Percentiles rank a stretch among this genome's conserved stretches.
These are phyloP conservation scores for Nymphaea colorata DNA, from an alignment of 164 flowering plant genomes.

Conservation along the genomic window DNA sequence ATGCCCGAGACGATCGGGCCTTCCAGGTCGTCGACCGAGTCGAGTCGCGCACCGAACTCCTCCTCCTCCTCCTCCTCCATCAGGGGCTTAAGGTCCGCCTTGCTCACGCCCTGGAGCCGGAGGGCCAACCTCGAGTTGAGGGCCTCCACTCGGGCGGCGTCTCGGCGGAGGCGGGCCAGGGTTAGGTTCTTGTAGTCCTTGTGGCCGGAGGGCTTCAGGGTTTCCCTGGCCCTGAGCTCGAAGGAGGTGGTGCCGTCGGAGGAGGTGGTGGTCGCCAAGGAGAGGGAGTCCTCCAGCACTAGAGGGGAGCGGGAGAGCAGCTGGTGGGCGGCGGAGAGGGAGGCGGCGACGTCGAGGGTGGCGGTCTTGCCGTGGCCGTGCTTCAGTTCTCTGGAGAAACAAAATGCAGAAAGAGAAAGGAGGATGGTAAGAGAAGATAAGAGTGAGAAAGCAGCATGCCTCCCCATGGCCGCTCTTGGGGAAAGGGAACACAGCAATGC, in stretches of 20 bases:
- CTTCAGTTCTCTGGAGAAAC: constrained; percentile 8
- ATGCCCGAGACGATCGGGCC: constrained; percentile 69
- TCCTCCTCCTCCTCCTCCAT: constrained; percentile 2
- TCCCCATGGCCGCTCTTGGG: constrained; percentile 1
- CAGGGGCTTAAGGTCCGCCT: constrained; percentile 37
- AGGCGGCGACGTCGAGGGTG: constrained; percentile 40
- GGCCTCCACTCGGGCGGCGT: constrained; percentile 52
- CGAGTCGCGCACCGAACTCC: not conserved
- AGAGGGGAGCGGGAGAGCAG: constrained; percentile 17
- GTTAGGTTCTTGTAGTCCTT: constrained; percentile 45
- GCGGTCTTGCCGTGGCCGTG: constrained; percentile 14
- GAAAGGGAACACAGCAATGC: too few relatives aligned
- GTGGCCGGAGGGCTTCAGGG: constrained; percentile 15
- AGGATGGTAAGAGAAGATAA: not conserved
- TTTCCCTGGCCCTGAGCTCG: constrained; percentile 17
- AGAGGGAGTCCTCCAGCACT: constrained; percentile 3
- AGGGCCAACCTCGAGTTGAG: constrained; percentile 42
- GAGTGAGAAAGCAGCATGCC: not conserved
- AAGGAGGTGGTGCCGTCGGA: constrained; percentile 13
- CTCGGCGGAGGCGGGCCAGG: constrained; percentile 45
- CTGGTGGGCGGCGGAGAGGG: constrained; percentile 22
- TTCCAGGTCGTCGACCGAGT: constrained; percentile 15
- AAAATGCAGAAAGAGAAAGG: not conserved
- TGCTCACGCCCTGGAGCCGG: constrained; percentile 24
- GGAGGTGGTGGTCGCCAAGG: constrained; percentile 1